phyloP scores from a whole-genome alignment of 2,329 filamentous ascomycete species.

The Ceratocystis diversiconidia region DNA sequence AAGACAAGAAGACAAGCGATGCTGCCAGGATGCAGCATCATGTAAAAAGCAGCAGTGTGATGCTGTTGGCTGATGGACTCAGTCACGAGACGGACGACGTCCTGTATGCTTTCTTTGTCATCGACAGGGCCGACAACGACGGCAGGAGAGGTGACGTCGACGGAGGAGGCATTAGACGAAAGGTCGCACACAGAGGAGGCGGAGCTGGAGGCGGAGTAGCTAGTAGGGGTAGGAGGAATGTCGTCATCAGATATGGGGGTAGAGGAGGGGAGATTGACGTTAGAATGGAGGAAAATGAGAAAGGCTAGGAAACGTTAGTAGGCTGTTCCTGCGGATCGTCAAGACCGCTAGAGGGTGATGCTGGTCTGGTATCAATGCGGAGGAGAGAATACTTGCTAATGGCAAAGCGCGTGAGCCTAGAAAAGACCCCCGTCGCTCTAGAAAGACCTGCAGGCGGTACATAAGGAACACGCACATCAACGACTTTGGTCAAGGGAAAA shows the following conservation, averaged over 20 bases:
- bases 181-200: conserved; percentile 14
- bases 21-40: conserved; percentile 48
- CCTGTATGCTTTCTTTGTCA: conserved; percentile 42
- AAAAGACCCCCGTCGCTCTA: neutral
- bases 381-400: conserved; percentile 2
- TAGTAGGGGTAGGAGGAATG: neutral
- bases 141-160: conserved; percentile 30
- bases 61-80: conserved; percentile 75
- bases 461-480: conserved; percentile 13
- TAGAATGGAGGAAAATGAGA: conserved; percentile 8
- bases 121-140: conserved; percentile 45
- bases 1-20: conserved; percentile 31
- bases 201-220: neutral
- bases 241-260: neutral
- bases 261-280: conserved; percentile 5
- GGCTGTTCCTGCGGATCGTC: too few relatives aligned
- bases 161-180: conserved; percentile 30
- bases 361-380: neutral
- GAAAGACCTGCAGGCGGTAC: neutral
- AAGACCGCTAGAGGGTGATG: neutral
- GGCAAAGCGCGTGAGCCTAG: neutral
- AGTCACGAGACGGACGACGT: conserved; percentile 57
- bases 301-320: neutral
- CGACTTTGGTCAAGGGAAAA: neutral
- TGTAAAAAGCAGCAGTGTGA: conserved; percentile 46